Evolutionary conservation across 129 eudicot species (phyloP).

Genomic region (Chrysanthemum makinoi): DNA sequence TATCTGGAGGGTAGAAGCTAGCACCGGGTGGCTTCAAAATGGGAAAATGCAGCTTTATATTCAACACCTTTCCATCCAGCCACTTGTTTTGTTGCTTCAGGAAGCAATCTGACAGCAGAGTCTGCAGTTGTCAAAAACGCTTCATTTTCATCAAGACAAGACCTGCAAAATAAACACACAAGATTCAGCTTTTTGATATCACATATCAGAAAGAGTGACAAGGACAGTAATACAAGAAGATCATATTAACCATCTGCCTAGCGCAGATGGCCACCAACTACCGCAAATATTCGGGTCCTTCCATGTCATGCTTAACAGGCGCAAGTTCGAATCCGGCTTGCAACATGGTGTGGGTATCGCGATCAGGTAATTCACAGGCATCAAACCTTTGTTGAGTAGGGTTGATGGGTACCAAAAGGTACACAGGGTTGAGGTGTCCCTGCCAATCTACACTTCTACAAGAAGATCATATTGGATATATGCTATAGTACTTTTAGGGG

Average conservation of each 20-base stretch:
- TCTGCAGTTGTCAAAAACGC: slow-evolving; percentile 87
- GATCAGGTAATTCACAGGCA: too few species aligned
- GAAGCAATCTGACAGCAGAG: slow-evolving; percentile 63
- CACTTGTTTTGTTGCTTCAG: slow-evolving; percentile 62
- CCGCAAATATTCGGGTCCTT: too few species aligned
- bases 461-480: slow-evolving; percentile 10
- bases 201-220: neutral
- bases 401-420: too few species aligned
- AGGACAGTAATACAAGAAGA: neutral
- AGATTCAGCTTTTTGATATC: neutral
- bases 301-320: too few species aligned
- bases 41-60: slow-evolving; percentile 81
- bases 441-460: too few species aligned
- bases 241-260: too few species aligned
- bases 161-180: slow-evolving; percentile 45
- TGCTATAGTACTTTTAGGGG: neutral
- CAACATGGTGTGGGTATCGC: too few species aligned
- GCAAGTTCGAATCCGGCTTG: too few species aligned
- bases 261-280: too few species aligned
- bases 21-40: slow-evolving; percentile 79
- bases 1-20: slow-evolving; percentile 84
- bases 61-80: slow-evolving; percentile 88
- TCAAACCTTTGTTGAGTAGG: too few species aligned
- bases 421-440: too few species aligned
- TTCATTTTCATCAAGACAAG: slow-evolving; percentile 78